These are phyloP conservation scores for Botrytis aclada DNA, from an alignment of 2,329 filamentous ascomycete species.

Conservation along the genomic window DNA sequence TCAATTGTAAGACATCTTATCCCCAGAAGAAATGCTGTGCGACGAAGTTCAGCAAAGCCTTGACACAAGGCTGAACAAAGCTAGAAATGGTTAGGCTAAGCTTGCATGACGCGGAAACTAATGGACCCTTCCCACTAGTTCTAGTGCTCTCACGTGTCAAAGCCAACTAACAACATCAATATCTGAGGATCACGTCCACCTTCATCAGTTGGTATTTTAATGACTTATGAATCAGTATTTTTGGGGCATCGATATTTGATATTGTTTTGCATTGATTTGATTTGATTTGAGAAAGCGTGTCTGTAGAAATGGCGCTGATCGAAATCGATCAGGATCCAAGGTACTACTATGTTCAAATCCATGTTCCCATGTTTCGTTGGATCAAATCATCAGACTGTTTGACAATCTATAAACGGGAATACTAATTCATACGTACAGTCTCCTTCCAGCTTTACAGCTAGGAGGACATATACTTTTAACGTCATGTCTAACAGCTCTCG, in stretches of 20 bases:
- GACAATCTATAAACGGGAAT: slow-evolving; percentile 1
- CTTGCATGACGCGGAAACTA: slow-evolving; percentile 7
- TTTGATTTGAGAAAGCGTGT: neutral
- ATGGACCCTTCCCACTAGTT: neutral
- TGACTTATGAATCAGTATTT: neutral
- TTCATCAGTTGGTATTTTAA: neutral
- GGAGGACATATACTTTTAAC: slow-evolving; percentile 26
- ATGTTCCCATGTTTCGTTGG: neutral
- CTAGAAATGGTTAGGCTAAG: neutral
- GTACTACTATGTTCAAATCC: slow-evolving; percentile 12
- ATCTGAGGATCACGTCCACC: neutral
- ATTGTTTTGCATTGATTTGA: neutral
- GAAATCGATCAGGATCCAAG: slow-evolving; percentile 18
- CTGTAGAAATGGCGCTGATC: slow-evolving; percentile 17
- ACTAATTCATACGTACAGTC: slow-evolving; percentile 5
- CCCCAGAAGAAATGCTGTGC: neutral
- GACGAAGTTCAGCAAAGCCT: neutral
- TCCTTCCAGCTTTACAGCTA: slow-evolving; percentile 24
- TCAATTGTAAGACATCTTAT: neutral
- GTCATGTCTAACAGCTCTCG: slow-evolving; percentile 28
- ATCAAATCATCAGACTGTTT: slow-evolving; percentile 9
- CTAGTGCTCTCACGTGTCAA: slow-evolving; percentile 5
- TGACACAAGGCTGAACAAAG: slow-evolving; percentile 14
- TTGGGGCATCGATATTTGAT: neutral
- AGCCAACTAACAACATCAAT: neutral